These are phyloP conservation scores for Talaromyces ruber DNA, from an alignment of 495 filamentous ascomycete species.

Conservation along the genomic window DNA sequence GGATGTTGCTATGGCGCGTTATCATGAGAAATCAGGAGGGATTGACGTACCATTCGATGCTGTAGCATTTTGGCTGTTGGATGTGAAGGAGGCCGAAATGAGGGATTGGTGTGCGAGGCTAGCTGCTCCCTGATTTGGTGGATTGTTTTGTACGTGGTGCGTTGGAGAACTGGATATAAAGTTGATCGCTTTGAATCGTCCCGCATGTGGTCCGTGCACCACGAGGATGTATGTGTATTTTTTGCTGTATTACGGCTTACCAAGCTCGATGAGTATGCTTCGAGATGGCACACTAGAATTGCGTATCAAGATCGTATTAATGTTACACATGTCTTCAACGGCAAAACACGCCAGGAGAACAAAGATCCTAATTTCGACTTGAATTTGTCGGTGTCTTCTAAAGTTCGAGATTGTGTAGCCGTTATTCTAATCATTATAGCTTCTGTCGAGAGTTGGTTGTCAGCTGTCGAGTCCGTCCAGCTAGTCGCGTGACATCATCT, in stretches of 20 bases:
- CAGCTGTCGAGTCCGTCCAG: background rate
- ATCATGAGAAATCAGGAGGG: background rate
- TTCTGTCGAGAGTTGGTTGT: background rate
- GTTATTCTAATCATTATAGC: background rate
- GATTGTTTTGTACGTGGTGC: background rate
- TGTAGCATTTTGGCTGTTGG: conserved; percentile 27
- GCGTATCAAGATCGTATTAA: background rate
- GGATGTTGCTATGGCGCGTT: conserved; percentile 4
- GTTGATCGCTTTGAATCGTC: background rate
- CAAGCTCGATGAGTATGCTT: background rate
- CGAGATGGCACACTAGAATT: background rate
- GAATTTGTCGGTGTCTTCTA: background rate
- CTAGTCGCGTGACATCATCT: background rate
- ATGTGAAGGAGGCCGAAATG: background rate
- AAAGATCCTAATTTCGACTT: background rate
- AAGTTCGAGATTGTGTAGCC: background rate
- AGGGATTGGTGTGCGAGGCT: background rate
- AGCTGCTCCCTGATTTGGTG: background rate
- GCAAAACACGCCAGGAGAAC: background rate
- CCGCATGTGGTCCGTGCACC: background rate
- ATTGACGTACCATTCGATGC: conserved; percentile 31
- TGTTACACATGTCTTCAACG: background rate
- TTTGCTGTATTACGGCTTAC: background rate
- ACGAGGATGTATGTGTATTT: background rate
- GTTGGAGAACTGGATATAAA: background rate